Conservation (phyloP, 1,284 basidiomycete species). For the Peniophora sp. region DNA sequence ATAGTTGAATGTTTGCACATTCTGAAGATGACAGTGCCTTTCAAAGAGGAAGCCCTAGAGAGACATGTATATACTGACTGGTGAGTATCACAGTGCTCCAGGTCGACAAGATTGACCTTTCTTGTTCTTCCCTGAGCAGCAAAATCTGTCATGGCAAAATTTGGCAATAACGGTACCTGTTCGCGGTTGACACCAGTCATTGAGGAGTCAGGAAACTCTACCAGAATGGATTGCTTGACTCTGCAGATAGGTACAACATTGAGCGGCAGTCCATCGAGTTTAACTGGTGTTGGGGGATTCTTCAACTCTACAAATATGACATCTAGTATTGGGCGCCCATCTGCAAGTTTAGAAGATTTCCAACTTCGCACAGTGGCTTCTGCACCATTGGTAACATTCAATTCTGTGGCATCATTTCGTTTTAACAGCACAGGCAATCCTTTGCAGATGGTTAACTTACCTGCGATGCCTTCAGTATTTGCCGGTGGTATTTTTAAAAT, state of each 20-base stretch:
- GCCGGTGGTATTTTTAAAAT: constrained; percentile 20
- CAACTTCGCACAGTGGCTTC: constrained; percentile 27
- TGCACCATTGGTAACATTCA: constrained; percentile 33
- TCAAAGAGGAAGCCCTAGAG: constrained; percentile 22
- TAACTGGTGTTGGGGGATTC: constrained; percentile 19
- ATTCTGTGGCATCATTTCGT: constrained; percentile 27
- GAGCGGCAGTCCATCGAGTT: constrained; percentile 22
- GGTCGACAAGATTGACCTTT: constrained; percentile 23
- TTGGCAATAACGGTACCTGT: constrained; percentile 27
- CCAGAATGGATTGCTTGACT: constrained; percentile 6
- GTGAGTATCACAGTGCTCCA: constrained; percentile 20
- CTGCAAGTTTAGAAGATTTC: constrained; percentile 11
- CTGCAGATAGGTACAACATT: constrained; percentile 30
- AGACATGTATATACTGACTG: constrained; percentile 28
- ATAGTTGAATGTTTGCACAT: constrained; percentile 14
- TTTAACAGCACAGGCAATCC: constrained; percentile 33
- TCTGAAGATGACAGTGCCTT: constrained; percentile 26
- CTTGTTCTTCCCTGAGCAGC: constrained; percentile 30
- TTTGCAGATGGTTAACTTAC: constrained; percentile 24
- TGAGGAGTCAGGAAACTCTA: constrained; percentile 19
- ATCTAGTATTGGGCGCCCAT: constrained; percentile 16
- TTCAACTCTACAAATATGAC: constrained; percentile 28
- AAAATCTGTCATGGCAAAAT: constrained; percentile 37
- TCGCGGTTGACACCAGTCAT: constrained; percentile 15
- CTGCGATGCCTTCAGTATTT: constrained; percentile 16